A percentile compares a stretch with the other conserved stretches of the same genome.
Conservation (phyloP, 2,329 filamentous ascomycete species). For the Erysiphe pulchra region DNA sequence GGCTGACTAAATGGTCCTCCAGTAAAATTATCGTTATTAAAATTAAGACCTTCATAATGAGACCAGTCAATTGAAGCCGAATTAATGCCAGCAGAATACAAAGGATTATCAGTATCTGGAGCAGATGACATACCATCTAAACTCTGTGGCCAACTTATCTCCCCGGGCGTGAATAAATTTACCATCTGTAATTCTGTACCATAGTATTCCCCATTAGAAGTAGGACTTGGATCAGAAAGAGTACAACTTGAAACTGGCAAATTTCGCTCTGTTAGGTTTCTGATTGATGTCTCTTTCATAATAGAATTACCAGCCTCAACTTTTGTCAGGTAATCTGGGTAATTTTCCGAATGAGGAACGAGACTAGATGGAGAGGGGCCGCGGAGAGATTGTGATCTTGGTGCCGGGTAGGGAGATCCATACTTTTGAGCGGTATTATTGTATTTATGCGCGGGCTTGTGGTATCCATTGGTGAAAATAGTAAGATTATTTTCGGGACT, state of each 20-base stretch:
- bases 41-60: slow-evolving; percentile 24
- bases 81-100: slow-evolving; percentile 35
- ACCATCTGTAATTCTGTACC: slow-evolving; percentile 28
- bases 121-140: slow-evolving; percentile 26
- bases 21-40: slow-evolving; percentile 23
- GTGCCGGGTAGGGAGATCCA: slow-evolving; percentile 30
- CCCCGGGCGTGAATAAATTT: slow-evolving; percentile 29
- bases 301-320: slow-evolving; percentile 14
- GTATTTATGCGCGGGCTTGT: slow-evolving; percentile 35
- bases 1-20: slow-evolving; percentile 29
- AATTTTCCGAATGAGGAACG: slow-evolving; percentile 15
- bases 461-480: slow-evolving; percentile 37
- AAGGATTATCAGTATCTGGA: slow-evolving; percentile 24
- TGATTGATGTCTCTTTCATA: slow-evolving; percentile 15
- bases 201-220: slow-evolving; percentile 21
- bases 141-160: slow-evolving; percentile 16
- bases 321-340: slow-evolving; percentile 17
- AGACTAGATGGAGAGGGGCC: slow-evolving; percentile 22
- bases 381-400: slow-evolving; percentile 30
- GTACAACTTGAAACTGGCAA: slow-evolving; percentile 34
- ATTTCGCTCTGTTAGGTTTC: slow-evolving; percentile 18
- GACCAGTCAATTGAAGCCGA: slow-evolving; percentile 28
- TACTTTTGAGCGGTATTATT: slow-evolving; percentile 33
- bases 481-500: slow-evolving; percentile 31
- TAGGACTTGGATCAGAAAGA: slow-evolving; percentile 27